Conservation (phyloP, 2,329 filamentous ascomycete species). For the Aspergillus sp. region DNA sequence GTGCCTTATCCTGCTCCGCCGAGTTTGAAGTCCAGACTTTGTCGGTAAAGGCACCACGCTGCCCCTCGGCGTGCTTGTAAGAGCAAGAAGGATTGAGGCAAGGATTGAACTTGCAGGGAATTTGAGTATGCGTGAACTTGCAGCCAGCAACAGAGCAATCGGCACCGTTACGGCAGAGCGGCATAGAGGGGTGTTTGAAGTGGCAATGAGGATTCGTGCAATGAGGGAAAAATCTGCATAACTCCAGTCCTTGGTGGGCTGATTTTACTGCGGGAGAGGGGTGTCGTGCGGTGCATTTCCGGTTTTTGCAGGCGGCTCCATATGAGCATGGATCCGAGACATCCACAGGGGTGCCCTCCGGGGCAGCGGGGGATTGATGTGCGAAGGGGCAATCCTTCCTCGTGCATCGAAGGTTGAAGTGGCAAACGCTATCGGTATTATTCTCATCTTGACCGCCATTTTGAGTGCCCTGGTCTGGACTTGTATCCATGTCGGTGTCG, state of each 20-base stretch:
- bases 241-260: constrained; percentile 78
- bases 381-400: constrained; percentile 91
- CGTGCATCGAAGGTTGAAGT: constrained; percentile 85
- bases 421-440: constrained; percentile 73
- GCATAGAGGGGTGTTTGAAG: constrained; percentile 87
- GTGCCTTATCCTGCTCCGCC: constrained; percentile 54
- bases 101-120: constrained; percentile 86
- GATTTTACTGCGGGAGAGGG: constrained; percentile 84
- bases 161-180: constrained; percentile 86
- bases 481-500: constrained; percentile 47
- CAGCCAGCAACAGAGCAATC: constrained; percentile 82
- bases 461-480: constrained; percentile 36
- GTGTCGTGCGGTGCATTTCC: constrained; percentile 89
- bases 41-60: constrained; percentile 81
- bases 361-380: constrained; percentile 90
- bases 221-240: constrained; percentile 90
- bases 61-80: constrained; percentile 90
- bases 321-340: constrained; percentile 79
- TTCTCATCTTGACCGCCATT: constrained; percentile 56
- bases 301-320: constrained; percentile 92
- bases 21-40: constrained; percentile 83
- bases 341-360: constrained; percentile 76
- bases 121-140: constrained; percentile 86
- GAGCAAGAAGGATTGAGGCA: constrained; percentile 87
- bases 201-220: constrained; percentile 86